phyloP scores from a whole-genome alignment of 2,329 filamentous ascomycete genomes.

The Plenodomus lindquistii region DNA sequence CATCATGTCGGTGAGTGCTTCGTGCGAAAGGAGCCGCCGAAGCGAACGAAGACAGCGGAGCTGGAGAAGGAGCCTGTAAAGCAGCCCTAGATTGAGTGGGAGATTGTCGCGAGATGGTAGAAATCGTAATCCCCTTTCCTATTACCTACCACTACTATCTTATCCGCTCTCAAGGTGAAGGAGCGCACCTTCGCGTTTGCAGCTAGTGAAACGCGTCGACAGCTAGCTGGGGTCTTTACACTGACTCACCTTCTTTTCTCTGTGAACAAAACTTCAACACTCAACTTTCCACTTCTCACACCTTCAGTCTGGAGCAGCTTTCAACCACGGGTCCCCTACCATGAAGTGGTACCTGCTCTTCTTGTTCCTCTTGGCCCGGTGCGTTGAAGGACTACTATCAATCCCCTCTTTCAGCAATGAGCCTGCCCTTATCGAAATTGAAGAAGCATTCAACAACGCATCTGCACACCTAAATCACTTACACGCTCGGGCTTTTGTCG shows the following conservation, averaged over 20 bases:
- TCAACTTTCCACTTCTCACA: too few species aligned
- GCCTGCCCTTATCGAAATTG: not conserved
- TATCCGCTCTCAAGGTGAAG: not conserved
- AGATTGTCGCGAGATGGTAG: not conserved
- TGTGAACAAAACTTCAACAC: too few species aligned
- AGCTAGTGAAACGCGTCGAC: not conserved
- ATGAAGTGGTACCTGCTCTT: too few species aligned
- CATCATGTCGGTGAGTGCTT: conserved; percentile 72
- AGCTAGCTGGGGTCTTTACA: too few species aligned
- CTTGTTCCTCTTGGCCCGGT: not conserved
- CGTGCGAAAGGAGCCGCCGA: conserved; percentile 46
- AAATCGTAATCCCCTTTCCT: too few species aligned
- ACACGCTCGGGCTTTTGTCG: not conserved
- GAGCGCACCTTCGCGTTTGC: not conserved
- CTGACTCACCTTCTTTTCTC: too few species aligned
- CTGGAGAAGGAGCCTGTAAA: not conserved
- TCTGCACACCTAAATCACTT: not conserved
- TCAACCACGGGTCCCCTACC: too few species aligned
- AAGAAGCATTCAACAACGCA: not conserved
- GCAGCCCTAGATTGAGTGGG: not conserved
- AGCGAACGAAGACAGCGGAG: conserved; percentile 19
- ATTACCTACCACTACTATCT: not conserved
- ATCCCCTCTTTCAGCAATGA: not conserved
- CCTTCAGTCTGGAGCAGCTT: too few species aligned
- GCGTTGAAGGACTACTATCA: not conserved